Evolutionary conservation across 176 grass and related monocot species (phyloP), one percentile per base, ranked within the genome.

Genomic region (Triticum urartu): DNA sequence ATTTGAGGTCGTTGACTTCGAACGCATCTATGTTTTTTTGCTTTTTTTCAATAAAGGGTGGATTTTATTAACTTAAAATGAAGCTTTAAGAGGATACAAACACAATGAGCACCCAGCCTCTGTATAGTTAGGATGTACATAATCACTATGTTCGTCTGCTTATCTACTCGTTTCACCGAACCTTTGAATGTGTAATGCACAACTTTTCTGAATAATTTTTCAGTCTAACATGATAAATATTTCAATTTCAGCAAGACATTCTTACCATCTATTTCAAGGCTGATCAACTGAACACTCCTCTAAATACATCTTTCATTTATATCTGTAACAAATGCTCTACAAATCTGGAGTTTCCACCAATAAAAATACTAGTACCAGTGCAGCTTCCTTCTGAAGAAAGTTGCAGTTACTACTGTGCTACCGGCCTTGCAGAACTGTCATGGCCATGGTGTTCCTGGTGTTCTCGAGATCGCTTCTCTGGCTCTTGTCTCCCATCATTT

Each of bases 361-460:
- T 28, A 66, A 47, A 43, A 42, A 64, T 6, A 30, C 38, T 42
- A 67, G 10, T 3, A 12, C 64, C 13, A 54, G 43, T 52, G 79
- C 42, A 52, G 33, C 1, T 7, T 15, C 43, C 64, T 52, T 21
- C 18, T 30, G 15, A 79, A 76, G n/a, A 62, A 48, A 5, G 6
- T 74, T 38, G 56, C 7, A 5, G 40, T 25, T 1, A 25, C 7
- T 5, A 33, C 43, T 54, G 4, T 20, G 4, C 15, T 89, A 90
- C 24, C 89, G 64, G 14, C 89, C 89, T 34, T 83, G 79, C 14
- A 90, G 22, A 35, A 45, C 84, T 0, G 84, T 90, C 72, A 90
- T 26, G 30, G 84, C 78, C 33, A 90, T 65, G 11, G 66, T 79
- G 74, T 86, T 90, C 58, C 74, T 90, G 24, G 58, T 83, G 84